Percentiles rank a stretch among this genome's conserved stretches.
These are phyloP conservation scores for Mycosphaerella sp. DNA, from an alignment of 2,329 filamentous ascomycete genomes.

Conservation along the genomic window DNA sequence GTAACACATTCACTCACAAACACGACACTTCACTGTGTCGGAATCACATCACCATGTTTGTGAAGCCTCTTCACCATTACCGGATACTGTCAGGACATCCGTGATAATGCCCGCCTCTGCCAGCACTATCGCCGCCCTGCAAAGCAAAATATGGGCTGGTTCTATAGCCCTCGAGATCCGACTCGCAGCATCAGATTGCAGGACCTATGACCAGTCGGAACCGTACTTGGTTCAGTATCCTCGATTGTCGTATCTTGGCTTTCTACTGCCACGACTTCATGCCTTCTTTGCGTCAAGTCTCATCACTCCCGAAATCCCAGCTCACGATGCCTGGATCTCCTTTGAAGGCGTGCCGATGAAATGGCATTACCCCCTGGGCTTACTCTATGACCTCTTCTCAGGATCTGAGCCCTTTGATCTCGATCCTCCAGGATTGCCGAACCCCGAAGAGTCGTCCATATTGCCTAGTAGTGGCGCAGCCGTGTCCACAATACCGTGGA, in stretches of 20 bases:
- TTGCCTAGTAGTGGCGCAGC: conserved; percentile 1
- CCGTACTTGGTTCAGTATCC: conserved; percentile 58
- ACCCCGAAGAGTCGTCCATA: conserved; percentile 12
- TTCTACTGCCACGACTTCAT: conserved; percentile 56
- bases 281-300: conserved; percentile 55
- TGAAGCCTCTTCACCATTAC: background rate
- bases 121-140: conserved; percentile 35
- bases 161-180: conserved; percentile 55
- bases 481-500: conserved; percentile 50
- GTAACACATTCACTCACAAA: background rate
- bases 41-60: conserved; percentile 8
- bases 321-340: conserved; percentile 56
- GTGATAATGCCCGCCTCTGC: conserved; percentile 25
- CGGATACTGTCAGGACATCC: background rate
- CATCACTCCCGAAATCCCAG: conserved; percentile 50
- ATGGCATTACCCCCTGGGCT: conserved; percentile 64
- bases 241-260: conserved; percentile 61
- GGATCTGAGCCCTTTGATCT: conserved; percentile 46
- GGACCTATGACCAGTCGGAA: conserved; percentile 54
- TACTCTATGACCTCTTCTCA: conserved; percentile 64
- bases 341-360: conserved; percentile 63
- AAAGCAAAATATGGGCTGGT: conserved; percentile 52
- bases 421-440: conserved; percentile 8
- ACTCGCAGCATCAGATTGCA: conserved; percentile 53
- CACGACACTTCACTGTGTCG: background rate